phyloP scores from a whole-genome alignment of 1,139 yeast species.

The Ogataea hybrid region DNA sequence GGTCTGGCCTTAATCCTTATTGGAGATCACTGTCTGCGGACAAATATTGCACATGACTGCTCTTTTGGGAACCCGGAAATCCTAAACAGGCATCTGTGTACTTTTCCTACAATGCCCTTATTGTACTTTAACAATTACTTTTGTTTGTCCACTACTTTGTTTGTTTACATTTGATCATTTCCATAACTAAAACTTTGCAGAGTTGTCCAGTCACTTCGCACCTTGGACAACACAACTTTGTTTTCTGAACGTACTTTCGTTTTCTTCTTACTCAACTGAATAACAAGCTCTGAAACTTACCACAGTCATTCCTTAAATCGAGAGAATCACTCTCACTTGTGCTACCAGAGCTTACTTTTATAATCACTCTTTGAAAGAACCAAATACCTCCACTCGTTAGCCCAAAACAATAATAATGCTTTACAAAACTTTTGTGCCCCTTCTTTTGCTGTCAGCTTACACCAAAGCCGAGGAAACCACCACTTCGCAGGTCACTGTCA shows the following conservation, averaged over 20 bases:
- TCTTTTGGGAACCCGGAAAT: not conserved
- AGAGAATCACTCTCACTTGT: slow-evolving; percentile 7
- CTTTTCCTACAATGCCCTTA: not conserved
- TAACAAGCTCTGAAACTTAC: slow-evolving; percentile 21
- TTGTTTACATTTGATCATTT: slow-evolving; percentile 13
- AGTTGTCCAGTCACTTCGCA: not conserved
- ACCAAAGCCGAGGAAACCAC: slow-evolving; percentile 42
- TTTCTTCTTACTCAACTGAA: slow-evolving; percentile 11
- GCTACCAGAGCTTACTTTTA: slow-evolving; percentile 1
- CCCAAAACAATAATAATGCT: slow-evolving; percentile 21
- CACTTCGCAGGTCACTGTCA: slow-evolving; percentile 38
- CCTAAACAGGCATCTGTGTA: not conserved
- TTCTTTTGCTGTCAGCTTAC: slow-evolving; percentile 27
- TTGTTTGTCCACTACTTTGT: slow-evolving; percentile 8
- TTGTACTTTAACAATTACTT: slow-evolving; percentile 1
- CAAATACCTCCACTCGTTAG: slow-evolving; percentile 5
- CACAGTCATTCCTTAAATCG: slow-evolving; percentile 29
- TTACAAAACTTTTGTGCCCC: slow-evolving; percentile 26
- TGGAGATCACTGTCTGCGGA: not conserved
- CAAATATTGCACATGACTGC: not conserved
- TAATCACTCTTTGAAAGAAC: not conserved
- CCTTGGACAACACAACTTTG: not conserved
- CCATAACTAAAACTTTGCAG: slow-evolving; percentile 9
- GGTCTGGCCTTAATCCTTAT: slow-evolving; percentile 2
- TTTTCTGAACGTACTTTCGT: slow-evolving; percentile 1